phyloP scores from a whole-genome alignment of 495 filamentous ascomycete species.

The Xylaria telfairii region DNA sequence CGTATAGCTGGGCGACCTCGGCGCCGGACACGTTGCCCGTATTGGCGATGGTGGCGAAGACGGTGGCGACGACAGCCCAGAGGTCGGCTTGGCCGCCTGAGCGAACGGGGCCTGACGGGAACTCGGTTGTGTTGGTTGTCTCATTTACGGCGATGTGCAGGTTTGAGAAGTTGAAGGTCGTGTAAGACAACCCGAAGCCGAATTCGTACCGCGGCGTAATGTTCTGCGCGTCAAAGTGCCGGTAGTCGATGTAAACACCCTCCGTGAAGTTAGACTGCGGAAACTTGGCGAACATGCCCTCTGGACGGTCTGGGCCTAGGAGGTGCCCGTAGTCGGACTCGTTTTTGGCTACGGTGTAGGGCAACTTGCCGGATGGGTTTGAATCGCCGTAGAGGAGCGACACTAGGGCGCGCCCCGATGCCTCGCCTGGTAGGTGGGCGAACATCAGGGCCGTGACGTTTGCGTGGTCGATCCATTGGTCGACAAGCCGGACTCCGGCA shows the following conservation, averaged over 20 bases:
- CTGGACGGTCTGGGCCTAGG: slow-evolving; percentile 10
- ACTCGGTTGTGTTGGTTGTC: slow-evolving; percentile 1
- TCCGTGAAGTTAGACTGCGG: slow-evolving; percentile 58
- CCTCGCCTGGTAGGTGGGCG: slow-evolving; percentile 59
- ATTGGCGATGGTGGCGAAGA: slow-evolving; percentile 53
- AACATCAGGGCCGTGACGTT: slow-evolving; percentile 60
- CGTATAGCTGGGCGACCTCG: slow-evolving; percentile 62
- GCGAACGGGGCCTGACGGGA: slow-evolving; percentile 37
- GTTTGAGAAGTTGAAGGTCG: slow-evolving; percentile 54
- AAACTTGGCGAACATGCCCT: slow-evolving; percentile 30
- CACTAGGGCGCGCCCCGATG: slow-evolving; percentile 53
- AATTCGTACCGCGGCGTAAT: slow-evolving; percentile 65
- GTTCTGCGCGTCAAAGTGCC: slow-evolving; percentile 59
- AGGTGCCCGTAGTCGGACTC: slow-evolving; percentile 56
- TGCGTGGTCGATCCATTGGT: slow-evolving; percentile 53
- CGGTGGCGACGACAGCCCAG: slow-evolving; percentile 52
- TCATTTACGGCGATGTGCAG: slow-evolving; percentile 33
- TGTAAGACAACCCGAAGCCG: slow-evolving; percentile 67
- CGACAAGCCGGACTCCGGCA: slow-evolving; percentile 54
- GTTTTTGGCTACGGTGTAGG: slow-evolving; percentile 63
- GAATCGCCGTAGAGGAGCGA: slow-evolving; percentile 58
- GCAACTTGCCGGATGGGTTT: slow-evolving; percentile 61
- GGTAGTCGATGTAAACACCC: slow-evolving; percentile 62
- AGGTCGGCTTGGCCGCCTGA: slow-evolving; percentile 57
- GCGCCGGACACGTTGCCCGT: slow-evolving; percentile 46